These are phyloP conservation scores for Epichloe amarillans DNA, from an alignment of 2,329 filamentous ascomycete species.

Conservation along the genomic window DNA sequence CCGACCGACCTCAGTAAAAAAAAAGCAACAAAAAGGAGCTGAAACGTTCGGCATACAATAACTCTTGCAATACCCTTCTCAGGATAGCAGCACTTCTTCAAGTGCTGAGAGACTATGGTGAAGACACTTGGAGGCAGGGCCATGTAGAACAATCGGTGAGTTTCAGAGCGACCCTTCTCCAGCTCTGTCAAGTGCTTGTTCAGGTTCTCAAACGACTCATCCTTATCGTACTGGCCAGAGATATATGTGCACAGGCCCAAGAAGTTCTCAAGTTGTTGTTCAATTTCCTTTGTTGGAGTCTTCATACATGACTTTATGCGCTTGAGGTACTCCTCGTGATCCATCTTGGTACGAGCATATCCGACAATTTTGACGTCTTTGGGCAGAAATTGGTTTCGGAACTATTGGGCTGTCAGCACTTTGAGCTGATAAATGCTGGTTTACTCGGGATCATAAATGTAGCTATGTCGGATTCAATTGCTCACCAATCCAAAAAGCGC, in stretches of 20 bases:
- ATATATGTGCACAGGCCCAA: conserved; percentile 80
- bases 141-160: conserved; percentile 97
- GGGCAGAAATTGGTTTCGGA: conserved; percentile 96
- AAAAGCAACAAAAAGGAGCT: conserved; percentile 4
- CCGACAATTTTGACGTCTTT: conserved; percentile 95
- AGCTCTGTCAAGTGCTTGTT: conserved; percentile 76
- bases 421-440: background rate
- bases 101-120: conserved; percentile 90
- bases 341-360: conserved; percentile 99
- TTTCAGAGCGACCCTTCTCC: conserved; percentile 70
- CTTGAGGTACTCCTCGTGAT: conserved; percentile 87
- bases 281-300: conserved; percentile 91
- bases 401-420: conserved; percentile 38
- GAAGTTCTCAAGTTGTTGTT: conserved; percentile 90
- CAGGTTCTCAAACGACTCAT: conserved; percentile 81
- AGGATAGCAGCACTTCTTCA: conserved; percentile 96
- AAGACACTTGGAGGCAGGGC: conserved; percentile 95
- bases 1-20: too few species aligned
- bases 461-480: background rate
- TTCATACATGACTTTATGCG: conserved; percentile 98
- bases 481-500: conserved; percentile 93
- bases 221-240: conserved; percentile 94
- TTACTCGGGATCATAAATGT: background rate
- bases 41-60: conserved; percentile 50
- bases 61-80: conserved; percentile 81